Evolutionary conservation across 164 flowering plant species (phyloP).

Genomic region (Litsea cubeba): DNA sequence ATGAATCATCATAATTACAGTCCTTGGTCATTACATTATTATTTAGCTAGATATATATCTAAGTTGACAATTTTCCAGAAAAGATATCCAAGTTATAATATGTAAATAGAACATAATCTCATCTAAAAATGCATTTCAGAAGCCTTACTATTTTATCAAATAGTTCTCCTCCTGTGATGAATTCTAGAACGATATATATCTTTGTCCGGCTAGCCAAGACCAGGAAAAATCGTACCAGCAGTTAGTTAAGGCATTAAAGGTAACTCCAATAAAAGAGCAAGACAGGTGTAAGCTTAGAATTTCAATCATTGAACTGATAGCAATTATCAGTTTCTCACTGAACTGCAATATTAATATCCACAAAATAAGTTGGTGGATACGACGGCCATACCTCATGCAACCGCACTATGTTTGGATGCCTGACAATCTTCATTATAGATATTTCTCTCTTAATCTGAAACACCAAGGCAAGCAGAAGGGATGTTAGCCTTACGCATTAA

Average conservation of each 20-base stretch:
- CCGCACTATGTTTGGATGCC: conserved; percentile 88
- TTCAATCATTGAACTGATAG: neutral
- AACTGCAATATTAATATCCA: neutral
- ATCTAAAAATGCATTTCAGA: neutral
- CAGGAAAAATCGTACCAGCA: conserved; percentile 24
- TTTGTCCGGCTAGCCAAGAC: conserved; percentile 83
- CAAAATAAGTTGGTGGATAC: neutral
- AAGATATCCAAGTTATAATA: neutral
- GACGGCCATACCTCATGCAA: conserved; percentile 71
- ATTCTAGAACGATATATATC: conserved; percentile 82
- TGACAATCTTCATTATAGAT: conserved; percentile 97
- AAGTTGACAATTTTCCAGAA: neutral
- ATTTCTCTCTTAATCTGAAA: conserved; percentile 91
- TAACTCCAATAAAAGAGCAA: neutral
- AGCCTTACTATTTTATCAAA: conserved; percentile 88
- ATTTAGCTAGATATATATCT: too few relatives aligned
- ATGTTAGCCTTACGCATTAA: too few relatives aligned
- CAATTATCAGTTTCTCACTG: too few relatives aligned
- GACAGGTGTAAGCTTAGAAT: neutral
- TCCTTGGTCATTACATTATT: too few relatives aligned
- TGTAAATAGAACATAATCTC: neutral
- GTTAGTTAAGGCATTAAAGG: neutral
- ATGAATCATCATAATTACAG: too few relatives aligned
- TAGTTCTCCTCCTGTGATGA: conserved; percentile 88
- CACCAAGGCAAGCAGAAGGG: conserved; percentile 4